Evolutionary conservation across 495 filamentous ascomycete species (phyloP).

Genomic region (Penicillium waksmanii): DNA sequence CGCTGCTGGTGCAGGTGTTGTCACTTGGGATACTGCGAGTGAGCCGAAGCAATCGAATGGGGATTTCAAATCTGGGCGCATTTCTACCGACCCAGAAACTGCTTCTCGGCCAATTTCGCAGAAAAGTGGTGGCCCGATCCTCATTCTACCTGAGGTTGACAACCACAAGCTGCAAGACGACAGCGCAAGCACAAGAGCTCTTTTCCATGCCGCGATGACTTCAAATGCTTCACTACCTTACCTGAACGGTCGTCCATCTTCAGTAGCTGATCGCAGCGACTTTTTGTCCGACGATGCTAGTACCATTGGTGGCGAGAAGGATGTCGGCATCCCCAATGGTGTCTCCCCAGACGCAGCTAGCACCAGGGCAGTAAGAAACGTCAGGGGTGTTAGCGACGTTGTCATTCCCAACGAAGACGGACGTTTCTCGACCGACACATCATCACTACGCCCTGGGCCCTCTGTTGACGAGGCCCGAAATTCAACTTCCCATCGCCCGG

Average conservation of each 20-base stretch:
- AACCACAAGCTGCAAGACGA: conserved; percentile 34
- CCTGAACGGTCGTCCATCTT: conserved; percentile 27
- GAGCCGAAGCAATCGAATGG: conserved; percentile 17
- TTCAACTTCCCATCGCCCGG: conserved; percentile 28
- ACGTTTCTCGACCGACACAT: conserved; percentile 34
- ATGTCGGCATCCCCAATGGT: conserved; percentile 27
- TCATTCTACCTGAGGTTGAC: conserved; percentile 38
- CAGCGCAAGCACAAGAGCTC: conserved; percentile 41
- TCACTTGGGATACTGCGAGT: conserved; percentile 18
- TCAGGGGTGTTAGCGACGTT: conserved; percentile 32
- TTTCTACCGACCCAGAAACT: conserved; percentile 12
- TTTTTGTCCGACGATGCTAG: conserved; percentile 40
- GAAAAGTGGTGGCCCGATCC: conserved; percentile 32
- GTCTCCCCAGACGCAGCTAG: conserved; percentile 37
- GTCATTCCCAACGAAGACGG: conserved; percentile 24
- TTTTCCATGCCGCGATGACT: conserved; percentile 37
- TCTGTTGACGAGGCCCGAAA: conserved; percentile 12
- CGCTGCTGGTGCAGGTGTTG: not conserved
- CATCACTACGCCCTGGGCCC: conserved; percentile 20
- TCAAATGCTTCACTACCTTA: conserved; percentile 29
- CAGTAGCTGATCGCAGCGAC: conserved; percentile 37
- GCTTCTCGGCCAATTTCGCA: conserved; percentile 17
- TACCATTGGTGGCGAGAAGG: conserved; percentile 37
- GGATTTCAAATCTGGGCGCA: not conserved
- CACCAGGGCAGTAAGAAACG: conserved; percentile 40